Conservation (phyloP, 495 filamentous ascomycete species). For the Daldinia concentrica region DNA sequence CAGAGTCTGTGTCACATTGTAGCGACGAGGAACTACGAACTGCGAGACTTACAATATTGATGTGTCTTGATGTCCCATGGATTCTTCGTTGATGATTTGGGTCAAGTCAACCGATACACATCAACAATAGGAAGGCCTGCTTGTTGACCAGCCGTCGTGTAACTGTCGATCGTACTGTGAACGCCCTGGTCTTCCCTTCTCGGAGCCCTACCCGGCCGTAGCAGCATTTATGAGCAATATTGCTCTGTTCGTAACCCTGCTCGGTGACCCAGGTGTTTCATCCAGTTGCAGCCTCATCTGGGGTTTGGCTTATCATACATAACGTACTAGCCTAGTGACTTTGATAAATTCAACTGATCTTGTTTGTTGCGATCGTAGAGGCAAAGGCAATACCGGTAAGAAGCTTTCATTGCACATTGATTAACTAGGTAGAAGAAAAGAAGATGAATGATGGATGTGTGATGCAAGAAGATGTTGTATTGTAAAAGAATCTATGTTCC, state of each 20-base stretch:
- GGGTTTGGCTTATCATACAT: conserved; percentile 13
- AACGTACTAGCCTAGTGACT: neutral
- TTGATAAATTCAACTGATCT: neutral
- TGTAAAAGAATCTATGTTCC: too few relatives aligned
- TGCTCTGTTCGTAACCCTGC: conserved; percentile 28
- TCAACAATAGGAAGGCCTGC: conserved; percentile 15
- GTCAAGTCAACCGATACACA: conserved; percentile 9
- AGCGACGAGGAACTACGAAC: conserved; percentile 10
- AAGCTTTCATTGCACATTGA: neutral
- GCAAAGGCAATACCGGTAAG: neutral
- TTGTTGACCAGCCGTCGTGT: conserved; percentile 27
- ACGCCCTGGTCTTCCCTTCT: conserved; percentile 23
- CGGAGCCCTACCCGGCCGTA: conserved; percentile 31
- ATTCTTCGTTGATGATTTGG: neutral
- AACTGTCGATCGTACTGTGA: conserved; percentile 32
- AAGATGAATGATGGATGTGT: too few relatives aligned
- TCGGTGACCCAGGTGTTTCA: conserved; percentile 20
- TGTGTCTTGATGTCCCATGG: conserved; percentile 4
- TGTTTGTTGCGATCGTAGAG: neutral
- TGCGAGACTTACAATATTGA: conserved; percentile 9
- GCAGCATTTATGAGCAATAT: conserved; percentile 9
- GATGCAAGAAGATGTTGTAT: too few relatives aligned
- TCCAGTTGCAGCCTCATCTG: conserved; percentile 37
- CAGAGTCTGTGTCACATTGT: conserved; percentile 17
- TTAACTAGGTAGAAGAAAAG: neutral